A percentile compares a stretch with the other conserved stretches of the same genome.
Evolutionary conservation across 768 basidiomycete genomes (phyloP).

Genomic region (Cantharellus anzutake): DNA sequence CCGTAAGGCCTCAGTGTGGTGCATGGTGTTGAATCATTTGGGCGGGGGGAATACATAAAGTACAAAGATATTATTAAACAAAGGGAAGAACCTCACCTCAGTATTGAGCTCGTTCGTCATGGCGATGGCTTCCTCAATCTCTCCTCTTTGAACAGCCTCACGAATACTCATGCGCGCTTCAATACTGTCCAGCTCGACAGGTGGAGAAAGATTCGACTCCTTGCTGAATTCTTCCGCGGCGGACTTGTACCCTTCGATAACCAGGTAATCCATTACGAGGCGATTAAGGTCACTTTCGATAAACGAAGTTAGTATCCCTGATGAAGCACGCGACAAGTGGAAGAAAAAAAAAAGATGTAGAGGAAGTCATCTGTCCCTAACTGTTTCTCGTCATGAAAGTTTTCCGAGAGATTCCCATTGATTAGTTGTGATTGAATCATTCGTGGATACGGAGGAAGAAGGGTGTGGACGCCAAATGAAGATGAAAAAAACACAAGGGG

Average conservation of each 20-base stretch:
- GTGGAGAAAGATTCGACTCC: slow-evolving; percentile 55
- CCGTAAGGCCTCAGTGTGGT: slow-evolving; percentile 81
- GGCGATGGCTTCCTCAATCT: slow-evolving; percentile 91
- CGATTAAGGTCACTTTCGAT: slow-evolving; percentile 70
- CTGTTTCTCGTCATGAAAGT: too few species aligned
- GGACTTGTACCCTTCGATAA: slow-evolving; percentile 92
- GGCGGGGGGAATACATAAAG: slow-evolving; percentile 10
- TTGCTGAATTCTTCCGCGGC: slow-evolving; percentile 89
- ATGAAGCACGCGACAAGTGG: slow-evolving; percentile 8
- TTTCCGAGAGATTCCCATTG: too few species aligned
- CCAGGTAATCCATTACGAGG: slow-evolving; percentile 92
- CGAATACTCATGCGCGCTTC: slow-evolving; percentile 89
- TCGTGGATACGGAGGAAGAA: background rate
- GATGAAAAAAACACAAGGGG: background rate
- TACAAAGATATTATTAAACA: background rate
- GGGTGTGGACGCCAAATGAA: slow-evolving; percentile 6
- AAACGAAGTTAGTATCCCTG: slow-evolving; percentile 12
- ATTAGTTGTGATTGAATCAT: too few species aligned
- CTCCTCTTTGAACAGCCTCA: slow-evolving; percentile 81
- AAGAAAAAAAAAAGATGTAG: background rate
- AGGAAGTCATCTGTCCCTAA: background rate
- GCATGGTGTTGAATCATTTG: slow-evolving; percentile 93
- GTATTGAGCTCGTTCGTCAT: slow-evolving; percentile 90
- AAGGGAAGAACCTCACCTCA: slow-evolving; percentile 46
- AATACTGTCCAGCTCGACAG: slow-evolving; percentile 81